Base-by-base conservation (phyloP, 2,329 filamentous ascomycete genomes). In the Paramyrothecium sp. region DNA sequence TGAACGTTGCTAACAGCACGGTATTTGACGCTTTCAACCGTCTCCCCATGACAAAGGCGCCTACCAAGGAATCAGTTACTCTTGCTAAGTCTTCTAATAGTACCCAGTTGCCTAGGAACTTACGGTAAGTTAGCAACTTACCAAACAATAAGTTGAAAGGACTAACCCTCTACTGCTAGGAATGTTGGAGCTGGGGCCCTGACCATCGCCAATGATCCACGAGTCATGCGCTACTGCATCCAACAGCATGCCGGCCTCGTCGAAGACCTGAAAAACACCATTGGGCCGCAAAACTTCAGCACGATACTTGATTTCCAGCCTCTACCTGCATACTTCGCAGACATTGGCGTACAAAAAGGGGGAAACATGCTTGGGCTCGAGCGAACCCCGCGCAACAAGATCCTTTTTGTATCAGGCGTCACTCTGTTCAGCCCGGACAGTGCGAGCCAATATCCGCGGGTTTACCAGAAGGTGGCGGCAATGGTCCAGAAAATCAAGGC, bases 401-500 rank as follows among this genome's bases (percentile, higher is more conserved):
- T 55, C 22, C 4, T 55, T 17, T 47, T 49, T n/a, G 20, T 30
- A 8, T 33, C 26, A 12, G 54, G 54, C 13, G 46, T 49, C 8
- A 48, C 47, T 11, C 13, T 55, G 19, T 21, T 30, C 13, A 41
- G 4, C 44, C 4, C 5, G 13, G 30, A 55, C 20, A 33, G 46
- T 26, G 19, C 33, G 5, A 26, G 46, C 21, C 26, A 54, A 11
- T 30, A 33, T 38, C 20, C 54, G n/a, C 41, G n/a, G 54, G 46
- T 50, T 7, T 34, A 55, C 21, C 52, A 46, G 11, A 13, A 38
- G 41, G n/a, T 49, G 41, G 2, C 22, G 19, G 54, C 46, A 19
- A 34, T 50, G 44, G 48, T 49, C 20, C 20, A 41, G 16, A 47
- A 22, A 44, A 44, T 63, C 30, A 61, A 65, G 41, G 61, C 64